Evolutionary conservation across 108 stramenopile species (phyloP).

Genomic region (Poteriospumella lacustris): DNA sequence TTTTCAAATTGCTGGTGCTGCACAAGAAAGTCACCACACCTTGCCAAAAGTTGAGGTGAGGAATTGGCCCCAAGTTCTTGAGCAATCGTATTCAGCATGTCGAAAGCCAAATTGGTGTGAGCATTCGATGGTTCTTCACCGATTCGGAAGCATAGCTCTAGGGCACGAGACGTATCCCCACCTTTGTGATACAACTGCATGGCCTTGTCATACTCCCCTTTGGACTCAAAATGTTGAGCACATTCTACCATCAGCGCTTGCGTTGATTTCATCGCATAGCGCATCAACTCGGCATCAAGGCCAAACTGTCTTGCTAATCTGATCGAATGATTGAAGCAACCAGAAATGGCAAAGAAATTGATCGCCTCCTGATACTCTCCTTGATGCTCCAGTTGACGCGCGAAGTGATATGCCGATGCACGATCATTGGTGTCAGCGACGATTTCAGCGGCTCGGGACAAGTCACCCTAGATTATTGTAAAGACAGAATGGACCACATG

Average conservation of each 20-base stretch:
- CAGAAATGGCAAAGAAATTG: conserved; percentile 44
- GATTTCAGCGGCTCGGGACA: conserved; percentile 41
- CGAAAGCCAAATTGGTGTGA: conserved; percentile 39
- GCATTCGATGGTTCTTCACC: conserved; percentile 19
- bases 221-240: conserved; percentile 58
- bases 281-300: conserved; percentile 56
- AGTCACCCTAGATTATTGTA: conserved; percentile 26
- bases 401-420: conserved; percentile 63
- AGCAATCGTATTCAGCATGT: conserved; percentile 48
- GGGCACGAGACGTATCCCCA: conserved; percentile 54
- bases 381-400: conserved; percentile 49
- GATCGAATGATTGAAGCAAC: conserved; percentile 62
- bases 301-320: conserved; percentile 58
- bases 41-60: conserved; percentile 44
- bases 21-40: conserved; percentile 61
- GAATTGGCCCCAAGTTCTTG: conserved; percentile 40
- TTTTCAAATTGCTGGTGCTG: conserved; percentile 55
- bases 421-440: conserved; percentile 50
- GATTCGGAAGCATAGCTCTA: conserved; percentile 57
- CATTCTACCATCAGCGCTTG: conserved; percentile 49
- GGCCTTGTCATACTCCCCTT: conserved; percentile 61
- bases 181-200: conserved; percentile 63
- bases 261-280: conserved; percentile 55
- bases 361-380: conserved; percentile 48
- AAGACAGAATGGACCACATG: too few relatives aligned